A percentile compares a stretch with the other conserved stretches of the same genome.
These are phyloP conservation scores for Vanderwaltozyma polyspora DNA, from an alignment of 805 yeast species.

Conservation along the genomic window DNA sequence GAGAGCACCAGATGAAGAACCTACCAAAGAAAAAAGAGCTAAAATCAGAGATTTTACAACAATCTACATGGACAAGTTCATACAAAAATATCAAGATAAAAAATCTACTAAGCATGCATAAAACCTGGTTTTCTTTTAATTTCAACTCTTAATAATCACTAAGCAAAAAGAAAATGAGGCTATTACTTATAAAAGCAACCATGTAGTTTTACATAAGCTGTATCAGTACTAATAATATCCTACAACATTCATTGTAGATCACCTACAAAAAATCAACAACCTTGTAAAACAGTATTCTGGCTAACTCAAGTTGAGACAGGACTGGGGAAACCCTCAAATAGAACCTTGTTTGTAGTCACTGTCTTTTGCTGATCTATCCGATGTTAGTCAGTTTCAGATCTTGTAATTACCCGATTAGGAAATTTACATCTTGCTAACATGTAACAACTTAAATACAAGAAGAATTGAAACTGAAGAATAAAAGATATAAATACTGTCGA, in stretches of 20 bases:
- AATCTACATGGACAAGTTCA: slow-evolving; percentile 55
- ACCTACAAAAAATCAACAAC: not conserved
- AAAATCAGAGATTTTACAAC: slow-evolving; percentile 58
- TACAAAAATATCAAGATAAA: slow-evolving; percentile 34
- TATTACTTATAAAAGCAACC: too few species aligned
- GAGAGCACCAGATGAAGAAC: slow-evolving; percentile 39
- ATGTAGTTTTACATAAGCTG: not conserved
- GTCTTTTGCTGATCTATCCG: not conserved
- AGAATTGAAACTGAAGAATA: too few species aligned
- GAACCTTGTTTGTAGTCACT: not conserved
- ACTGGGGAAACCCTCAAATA: not conserved
- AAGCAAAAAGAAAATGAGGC: too few species aligned
- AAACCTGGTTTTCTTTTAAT: too few species aligned
- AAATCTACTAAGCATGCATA: slow-evolving; percentile 6
- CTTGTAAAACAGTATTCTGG: too few species aligned
- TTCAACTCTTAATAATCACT: too few species aligned
- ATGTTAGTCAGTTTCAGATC: slow-evolving; percentile 23
- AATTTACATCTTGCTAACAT: slow-evolving; percentile 2
- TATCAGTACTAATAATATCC: not conserved
- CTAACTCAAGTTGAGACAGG: too few species aligned
- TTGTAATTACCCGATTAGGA: slow-evolving; percentile 8
- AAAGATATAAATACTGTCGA: too few species aligned
- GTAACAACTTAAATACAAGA: too few species aligned
- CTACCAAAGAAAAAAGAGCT: slow-evolving; percentile 51
- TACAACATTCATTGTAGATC: not conserved